Evolutionary conservation across 768 basidiomycete species (phyloP), one percentile per base, ranked within the genome.

Genomic region (Boletus rubropictus): DNA sequence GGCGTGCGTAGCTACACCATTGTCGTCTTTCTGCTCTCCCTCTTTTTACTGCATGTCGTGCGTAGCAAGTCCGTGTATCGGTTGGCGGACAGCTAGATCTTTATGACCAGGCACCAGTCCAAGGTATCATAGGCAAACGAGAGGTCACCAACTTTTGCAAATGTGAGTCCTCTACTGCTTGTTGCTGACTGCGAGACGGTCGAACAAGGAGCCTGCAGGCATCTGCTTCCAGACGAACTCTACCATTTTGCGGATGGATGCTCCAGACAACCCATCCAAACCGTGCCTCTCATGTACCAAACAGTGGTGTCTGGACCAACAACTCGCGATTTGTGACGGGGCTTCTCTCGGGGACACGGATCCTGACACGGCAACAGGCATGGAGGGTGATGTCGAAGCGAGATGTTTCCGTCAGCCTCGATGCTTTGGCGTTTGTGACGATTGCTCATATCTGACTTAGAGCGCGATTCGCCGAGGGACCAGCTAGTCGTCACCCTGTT

Each of bases 311-410:
- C 72, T 93, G 46, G 89, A 95, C 62, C 93, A 90, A 67, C 89
- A 92, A 60, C 73, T 96, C 31, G 71, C 77, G 14, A 94, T 91
- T 36, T 95, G 89, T 63, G 76, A 78, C 9, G 85, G 85, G 22
- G 89, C 89, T 39, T 76, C 79, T 41, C 69, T 94, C 43, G 93
- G 92, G 21, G 88, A 92, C 59, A 83, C 87, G 20, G 81, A 96
- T 66, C 89, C 89, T 22, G 93, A 96, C 66, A 92, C 88, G 15
- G 90, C 87, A 11, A 94, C 91, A 5, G 93, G 93, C 28, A 93
- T 88, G 63, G 93, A 95, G 66, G 93, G 93, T 35, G 91, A 95
- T 66, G 89, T 96, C 20, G 91, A 94, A 71, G 91, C 92, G 48
- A 75, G 92, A 64, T 96, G 93, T 75, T 95, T 95, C 71, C 89